Evolutionary conservation across 2,329 filamentous ascomycete genomes (phyloP), one percentile per base, ranked within the genome.

Genomic region (Neoarthrinium moseri): DNA sequence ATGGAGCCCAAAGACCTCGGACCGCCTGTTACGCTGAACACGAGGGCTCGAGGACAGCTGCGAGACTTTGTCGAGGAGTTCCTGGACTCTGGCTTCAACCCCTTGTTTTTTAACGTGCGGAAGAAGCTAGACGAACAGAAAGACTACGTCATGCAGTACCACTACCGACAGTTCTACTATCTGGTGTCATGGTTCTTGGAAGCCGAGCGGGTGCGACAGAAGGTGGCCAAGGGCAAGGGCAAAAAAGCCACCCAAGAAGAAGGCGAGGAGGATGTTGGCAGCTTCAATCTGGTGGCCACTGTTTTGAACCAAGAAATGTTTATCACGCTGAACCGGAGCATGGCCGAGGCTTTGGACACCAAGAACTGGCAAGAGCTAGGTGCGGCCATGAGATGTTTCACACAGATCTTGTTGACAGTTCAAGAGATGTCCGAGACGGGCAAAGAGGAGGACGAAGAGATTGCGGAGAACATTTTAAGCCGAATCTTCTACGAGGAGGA

Each of bases 401-500:
- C 91, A 0, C 91, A 97, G 61, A 94, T 97, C 54, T 74, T 96
- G 17, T 77, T 96, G 21, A 96, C 91, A 0, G 87, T 97, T 2
- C 91, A 96, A 58, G 89, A 95, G 50, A 97, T 99, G 91, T 76
- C 84, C 2, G 83, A 87, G 37, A 94, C 89, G 1, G 78, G 81
- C 1, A 79, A 89, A 23, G 91, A 96, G 51, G 91, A 96, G n/a
- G 89, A 99, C 55, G 87, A 95, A 61, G 94, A 97, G 57, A 97
- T 99, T 63, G 92, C 94, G 1, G 92, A 99, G 63, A 99, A 99
- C 56, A 96, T 95, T 11, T 82, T 96, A 43, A 95, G 87, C 58
- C 89, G 92, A 50, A 89, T 99, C n/a, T 99, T 99, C 65, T 99
- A 99, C 68, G 94, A 99, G 66, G 91, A 97, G 61, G 82, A 89